Conservation (phyloP, 805 yeast genomes). For the Ogataea haglerorum region DNA sequence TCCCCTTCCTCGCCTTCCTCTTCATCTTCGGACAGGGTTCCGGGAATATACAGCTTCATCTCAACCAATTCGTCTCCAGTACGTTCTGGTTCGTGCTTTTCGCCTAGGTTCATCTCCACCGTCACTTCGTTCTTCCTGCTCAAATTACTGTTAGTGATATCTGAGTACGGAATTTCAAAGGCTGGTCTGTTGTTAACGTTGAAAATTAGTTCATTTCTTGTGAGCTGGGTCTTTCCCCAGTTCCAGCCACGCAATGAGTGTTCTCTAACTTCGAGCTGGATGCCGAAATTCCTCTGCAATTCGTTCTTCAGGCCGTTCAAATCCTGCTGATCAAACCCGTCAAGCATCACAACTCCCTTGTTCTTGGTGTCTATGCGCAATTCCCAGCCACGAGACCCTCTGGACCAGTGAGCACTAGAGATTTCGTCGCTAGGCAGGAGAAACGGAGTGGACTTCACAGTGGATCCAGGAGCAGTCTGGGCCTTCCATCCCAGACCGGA, state of each 20-base stretch:
- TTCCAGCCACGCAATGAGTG: constrained; percentile 98
- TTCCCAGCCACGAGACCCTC: constrained; percentile 92
- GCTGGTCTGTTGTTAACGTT: constrained; percentile 83
- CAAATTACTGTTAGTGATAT: constrained; percentile 79
- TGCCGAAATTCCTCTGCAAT: constrained; percentile 68
- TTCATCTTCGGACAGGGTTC: constrained; percentile 52
- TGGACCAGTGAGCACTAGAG: constrained; percentile 79
- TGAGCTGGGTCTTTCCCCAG: constrained; percentile 95
- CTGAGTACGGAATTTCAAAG: constrained; percentile 83
- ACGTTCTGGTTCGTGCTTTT: constrained; percentile 45
- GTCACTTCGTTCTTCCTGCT: constrained; percentile 94
- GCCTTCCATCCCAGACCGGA: constrained; percentile 97
- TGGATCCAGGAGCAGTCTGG: constrained; percentile 37
- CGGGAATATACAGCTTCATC: constrained; percentile 90
- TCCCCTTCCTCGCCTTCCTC: constrained; percentile 38
- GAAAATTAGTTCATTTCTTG: constrained; percentile 86
- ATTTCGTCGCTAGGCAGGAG: constrained; percentile 85
- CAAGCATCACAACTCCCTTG: constrained; percentile 80
- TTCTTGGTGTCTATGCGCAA: constrained; percentile 84
- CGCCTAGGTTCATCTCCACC: constrained; percentile 65
- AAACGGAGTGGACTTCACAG: constrained; percentile 66
- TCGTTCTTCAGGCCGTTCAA: constrained; percentile 78
- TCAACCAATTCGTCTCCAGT: constrained; percentile 97
- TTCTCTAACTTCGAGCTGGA: constrained; percentile 76
- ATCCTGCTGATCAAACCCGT: constrained; percentile 88